A percentile compares a stretch with the other conserved stretches of the same genome.
Conservation (phyloP, 257 asterid genomes). For the Solanum infundibuliforme region DNA sequence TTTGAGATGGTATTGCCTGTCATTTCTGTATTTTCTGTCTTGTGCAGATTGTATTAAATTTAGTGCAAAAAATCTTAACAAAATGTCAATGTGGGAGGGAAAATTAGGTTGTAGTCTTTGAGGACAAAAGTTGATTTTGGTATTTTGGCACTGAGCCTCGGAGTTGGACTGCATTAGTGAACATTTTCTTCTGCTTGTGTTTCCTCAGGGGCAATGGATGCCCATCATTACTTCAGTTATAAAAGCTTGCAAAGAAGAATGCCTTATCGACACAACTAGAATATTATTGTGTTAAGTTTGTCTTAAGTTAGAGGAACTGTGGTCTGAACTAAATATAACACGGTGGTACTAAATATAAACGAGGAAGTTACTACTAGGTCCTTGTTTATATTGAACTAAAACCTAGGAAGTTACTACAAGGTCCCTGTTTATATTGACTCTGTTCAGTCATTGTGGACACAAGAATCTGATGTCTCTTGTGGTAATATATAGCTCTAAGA, state of each 20-base stretch:
- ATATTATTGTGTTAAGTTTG: background rate
- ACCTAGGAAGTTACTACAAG: background rate
- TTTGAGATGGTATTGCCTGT: background rate
- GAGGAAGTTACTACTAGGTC: background rate
- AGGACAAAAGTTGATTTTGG: background rate
- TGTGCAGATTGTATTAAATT: background rate
- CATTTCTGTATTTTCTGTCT: background rate
- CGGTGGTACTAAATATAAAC: background rate
- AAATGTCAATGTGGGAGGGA: background rate
- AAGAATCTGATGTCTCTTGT: background rate
- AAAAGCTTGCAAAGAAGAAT: background rate
- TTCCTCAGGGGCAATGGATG: background rate
- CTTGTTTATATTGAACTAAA: background rate
- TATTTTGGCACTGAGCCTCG: background rate
- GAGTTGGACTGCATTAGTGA: background rate
- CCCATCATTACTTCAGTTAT: background rate
- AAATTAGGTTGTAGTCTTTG: background rate
- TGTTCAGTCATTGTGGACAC: background rate
- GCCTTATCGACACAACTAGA: background rate
- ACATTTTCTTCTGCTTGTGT: background rate
- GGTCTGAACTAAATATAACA: background rate
- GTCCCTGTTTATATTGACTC: background rate
- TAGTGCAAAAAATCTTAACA: background rate
- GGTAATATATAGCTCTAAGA: background rate
- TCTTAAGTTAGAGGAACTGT: background rate